phyloP scores from a whole-genome alignment of 768 basidiomycete species.

The Leccinum aurantiacum region DNA sequence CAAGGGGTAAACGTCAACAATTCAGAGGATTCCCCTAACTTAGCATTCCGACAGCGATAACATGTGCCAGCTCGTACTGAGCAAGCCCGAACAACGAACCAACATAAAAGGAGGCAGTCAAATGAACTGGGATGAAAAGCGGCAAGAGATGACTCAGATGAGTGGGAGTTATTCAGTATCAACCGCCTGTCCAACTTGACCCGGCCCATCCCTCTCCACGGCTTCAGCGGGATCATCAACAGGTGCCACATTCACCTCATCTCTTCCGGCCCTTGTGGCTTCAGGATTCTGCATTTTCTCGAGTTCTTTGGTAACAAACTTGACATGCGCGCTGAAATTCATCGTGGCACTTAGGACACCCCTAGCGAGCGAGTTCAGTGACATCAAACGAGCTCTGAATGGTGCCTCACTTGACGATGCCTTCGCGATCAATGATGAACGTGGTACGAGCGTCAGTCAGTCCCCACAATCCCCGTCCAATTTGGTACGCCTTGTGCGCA shows the following conservation, averaged over 20 bases:
- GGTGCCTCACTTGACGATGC: constrained; percentile 55
- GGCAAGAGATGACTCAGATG: too few relatives aligned
- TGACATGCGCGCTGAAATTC: constrained; percentile 63
- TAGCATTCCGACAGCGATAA: too few relatives aligned
- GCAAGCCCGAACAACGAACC: too few relatives aligned
- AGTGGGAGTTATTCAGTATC: constrained; percentile 13
- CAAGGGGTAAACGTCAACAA: too few relatives aligned
- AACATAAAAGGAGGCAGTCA: too few relatives aligned
- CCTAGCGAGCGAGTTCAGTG: constrained; percentile 32
- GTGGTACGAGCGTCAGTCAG: constrained; percentile 65
- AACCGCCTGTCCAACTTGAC: constrained; percentile 21
- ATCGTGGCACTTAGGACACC: constrained; percentile 60
- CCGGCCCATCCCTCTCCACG: constrained; percentile 20
- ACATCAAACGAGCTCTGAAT: constrained; percentile 1
- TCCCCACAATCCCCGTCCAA: constrained; percentile 70
- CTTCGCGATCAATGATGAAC: constrained; percentile 72
- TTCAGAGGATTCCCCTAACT: too few relatives aligned
- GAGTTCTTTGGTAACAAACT: constrained; percentile 71
- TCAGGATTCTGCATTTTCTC: constrained; percentile 40
- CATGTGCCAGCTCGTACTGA: too few relatives aligned
- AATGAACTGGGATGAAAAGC: too few relatives aligned
- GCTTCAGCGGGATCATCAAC: constrained; percentile 8
- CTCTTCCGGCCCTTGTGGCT: background rate
- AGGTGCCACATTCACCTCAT: background rate
- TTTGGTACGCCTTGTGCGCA: constrained; percentile 60